These are phyloP conservation scores for Pichia rugopelliculosa DNA, from an alignment of 805 yeast genomes.

Conservation along the genomic window DNA sequence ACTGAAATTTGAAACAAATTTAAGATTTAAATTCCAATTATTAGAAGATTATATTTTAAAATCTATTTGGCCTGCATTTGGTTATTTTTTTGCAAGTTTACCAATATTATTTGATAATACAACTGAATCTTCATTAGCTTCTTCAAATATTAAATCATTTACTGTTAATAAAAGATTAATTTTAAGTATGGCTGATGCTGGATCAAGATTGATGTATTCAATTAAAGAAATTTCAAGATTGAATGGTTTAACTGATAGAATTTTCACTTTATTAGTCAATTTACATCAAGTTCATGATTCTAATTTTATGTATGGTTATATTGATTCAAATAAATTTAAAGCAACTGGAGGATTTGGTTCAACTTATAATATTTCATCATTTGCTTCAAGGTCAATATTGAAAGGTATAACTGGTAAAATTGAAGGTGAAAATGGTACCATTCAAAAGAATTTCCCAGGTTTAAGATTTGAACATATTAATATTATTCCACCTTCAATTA, in stretches of 20 bases:
- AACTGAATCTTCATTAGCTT: slow-evolving; percentile 19
- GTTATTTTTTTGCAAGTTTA: slow-evolving; percentile 83
- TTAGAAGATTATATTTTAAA: slow-evolving; percentile 82
- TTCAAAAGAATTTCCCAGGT: slow-evolving; percentile 72
- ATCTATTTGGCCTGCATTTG: slow-evolving; percentile 92
- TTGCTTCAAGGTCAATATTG: slow-evolving; percentile 25
- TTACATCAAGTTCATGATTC: slow-evolving; percentile 77
- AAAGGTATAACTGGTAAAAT: slow-evolving; percentile 1
- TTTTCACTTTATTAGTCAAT: slow-evolving; percentile 66
- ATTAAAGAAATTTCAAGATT: slow-evolving; percentile 86
- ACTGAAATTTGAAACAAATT: slow-evolving; percentile 34
- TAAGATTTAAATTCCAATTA: slow-evolving; percentile 62
- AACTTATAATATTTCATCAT: slow-evolving; percentile 22
- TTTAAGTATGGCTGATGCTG: slow-evolving; percentile 91
- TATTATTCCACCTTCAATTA: slow-evolving; percentile 63
- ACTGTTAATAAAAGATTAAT: slow-evolving; percentile 85
- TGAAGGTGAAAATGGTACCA: slow-evolving; percentile 46
- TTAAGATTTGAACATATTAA: slow-evolving; percentile 77
- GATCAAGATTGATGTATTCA: slow-evolving; percentile 89
- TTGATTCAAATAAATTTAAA: slow-evolving; percentile 12
- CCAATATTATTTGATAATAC: slow-evolving; percentile 61
- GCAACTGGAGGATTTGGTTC: slow-evolving; percentile 27
- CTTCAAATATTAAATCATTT: slow-evolving; percentile 68
- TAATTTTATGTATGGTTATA: slow-evolving; percentile 40
- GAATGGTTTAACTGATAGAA: slow-evolving; percentile 84